Percentiles rank a stretch among this genome's conserved stretches.
Evolutionary conservation across 2,329 filamentous ascomycete genomes (phyloP).

Genomic region (Penicillium italicum): DNA sequence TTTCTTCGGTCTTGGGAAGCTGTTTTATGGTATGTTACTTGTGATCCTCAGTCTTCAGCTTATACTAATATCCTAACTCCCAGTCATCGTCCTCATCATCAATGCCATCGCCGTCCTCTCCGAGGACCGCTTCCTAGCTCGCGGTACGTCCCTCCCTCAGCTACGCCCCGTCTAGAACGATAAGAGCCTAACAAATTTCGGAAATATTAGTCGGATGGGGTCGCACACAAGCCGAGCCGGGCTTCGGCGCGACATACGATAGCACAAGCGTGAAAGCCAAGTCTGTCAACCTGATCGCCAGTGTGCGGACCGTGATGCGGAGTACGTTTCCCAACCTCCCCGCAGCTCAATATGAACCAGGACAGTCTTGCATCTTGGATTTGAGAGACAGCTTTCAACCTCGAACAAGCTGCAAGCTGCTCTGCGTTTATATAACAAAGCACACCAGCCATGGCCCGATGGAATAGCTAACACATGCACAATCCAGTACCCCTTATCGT

Average conservation of each 20-base stretch:
- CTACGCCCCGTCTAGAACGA: neutral
- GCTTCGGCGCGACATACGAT: slow-evolving; percentile 68
- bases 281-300: slow-evolving; percentile 83
- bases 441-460: neutral
- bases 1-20: slow-evolving; percentile 65
- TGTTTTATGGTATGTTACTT: slow-evolving; percentile 63
- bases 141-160: slow-evolving; percentile 52
- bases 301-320: slow-evolving; percentile 86
- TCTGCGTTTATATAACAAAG: neutral
- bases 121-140: slow-evolving; percentile 87
- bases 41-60: neutral
- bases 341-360: neutral
- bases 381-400: neutral
- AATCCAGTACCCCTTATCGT: slow-evolving; percentile 73
- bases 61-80: slow-evolving; percentile 5
- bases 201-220: slow-evolving; percentile 72
- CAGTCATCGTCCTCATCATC: slow-evolving; percentile 79
- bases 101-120: slow-evolving; percentile 93
- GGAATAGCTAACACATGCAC: neutral
- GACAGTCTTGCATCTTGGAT: neutral
- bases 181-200: slow-evolving; percentile 8
- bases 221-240: slow-evolving; percentile 59
- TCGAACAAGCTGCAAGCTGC: neutral
- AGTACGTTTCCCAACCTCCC: slow-evolving; percentile 56
- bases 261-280: slow-evolving; percentile 81